Conservation (phyloP, 2,329 filamentous ascomycete species). For the Ilyonectria sp. region DNA sequence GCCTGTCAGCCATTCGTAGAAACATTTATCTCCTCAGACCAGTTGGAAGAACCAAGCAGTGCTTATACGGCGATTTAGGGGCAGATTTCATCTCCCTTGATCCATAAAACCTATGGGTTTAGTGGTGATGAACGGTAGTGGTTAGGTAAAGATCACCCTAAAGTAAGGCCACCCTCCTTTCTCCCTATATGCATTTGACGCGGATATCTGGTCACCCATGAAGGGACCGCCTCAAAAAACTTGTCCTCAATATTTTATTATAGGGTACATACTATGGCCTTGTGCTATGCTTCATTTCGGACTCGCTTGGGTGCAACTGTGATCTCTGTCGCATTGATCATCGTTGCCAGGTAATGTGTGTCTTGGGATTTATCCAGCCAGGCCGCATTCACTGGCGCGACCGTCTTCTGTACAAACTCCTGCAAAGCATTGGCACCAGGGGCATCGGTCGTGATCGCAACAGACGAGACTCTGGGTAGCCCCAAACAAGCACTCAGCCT, state of each 20-base stretch:
- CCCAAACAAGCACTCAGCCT: constrained; percentile 71
- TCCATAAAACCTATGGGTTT: background rate
- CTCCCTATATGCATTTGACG: background rate
- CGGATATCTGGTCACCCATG: too few species aligned
- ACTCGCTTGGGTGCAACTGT: constrained; percentile 53
- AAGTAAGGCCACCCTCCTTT: background rate
- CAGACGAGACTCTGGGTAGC: constrained; percentile 75
- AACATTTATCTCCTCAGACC: too few species aligned
- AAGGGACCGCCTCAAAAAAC: too few species aligned
- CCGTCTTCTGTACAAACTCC: constrained; percentile 67
- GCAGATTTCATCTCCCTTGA: too few species aligned
- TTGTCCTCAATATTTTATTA: background rate
- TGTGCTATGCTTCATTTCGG: constrained; percentile 28
- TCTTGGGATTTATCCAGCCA: constrained; percentile 62
- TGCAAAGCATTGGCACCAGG: constrained; percentile 71
- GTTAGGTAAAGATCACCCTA: background rate
- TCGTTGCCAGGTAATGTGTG: constrained; percentile 50
- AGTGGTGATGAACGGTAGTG: background rate
- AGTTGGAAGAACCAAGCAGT: too few species aligned
- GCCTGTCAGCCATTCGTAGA: too few species aligned
- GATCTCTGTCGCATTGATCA: constrained; percentile 55
- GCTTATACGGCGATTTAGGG: too few species aligned
- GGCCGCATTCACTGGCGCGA: constrained; percentile 65
- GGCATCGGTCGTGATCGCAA: constrained; percentile 71
- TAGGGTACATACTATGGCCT: background rate